Base-by-base conservation (phyloP, 2,329 filamentous ascomycete genomes). In the Sclerotinia borealis region DNA sequence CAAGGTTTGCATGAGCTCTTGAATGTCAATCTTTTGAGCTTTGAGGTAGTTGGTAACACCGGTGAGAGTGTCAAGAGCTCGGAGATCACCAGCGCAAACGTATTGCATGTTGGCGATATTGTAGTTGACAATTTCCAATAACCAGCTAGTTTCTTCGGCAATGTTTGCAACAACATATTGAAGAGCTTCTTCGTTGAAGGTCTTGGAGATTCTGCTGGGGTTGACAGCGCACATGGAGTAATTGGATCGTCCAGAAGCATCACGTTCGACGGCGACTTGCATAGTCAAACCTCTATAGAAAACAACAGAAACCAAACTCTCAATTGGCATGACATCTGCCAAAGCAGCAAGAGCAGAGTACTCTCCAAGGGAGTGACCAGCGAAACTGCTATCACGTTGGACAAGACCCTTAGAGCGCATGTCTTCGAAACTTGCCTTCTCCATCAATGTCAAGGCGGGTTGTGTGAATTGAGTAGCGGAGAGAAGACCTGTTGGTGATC, bases 221-320 rank as follows among this genome's bases (percentile, higher is more conserved):
- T 99, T 99, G 78, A 99, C 93, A 63, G 95, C 95, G 77, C 93
- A 97, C 95, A 99, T 99, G 67, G 91, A 93, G 83, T 99, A 99
- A 83, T 98, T 98, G 71, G 93, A 97, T 63, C 95, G 90, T 43
- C 95, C 95, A 68, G 86, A 82, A 64, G 89, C 93, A 76, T 99
- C 95, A 75, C 95, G 92, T 81, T 98, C 95, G 68, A 99, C 95
- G 29, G 95, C 95, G 54, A 99, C 95, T 79, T 99, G 95, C 95
- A 99, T 99, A 27, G 95, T 99, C 73, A 99, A 81, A 74, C 95
- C 95, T 77, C 95, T 92, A 81, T 99, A 99, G 84, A 99, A 99
- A 62, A 99, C 96, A 52, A 99, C 95, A 0, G 95, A 98, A 2
- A 99, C 95, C 76, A 99, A 83, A 71, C 90, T 95, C 82, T 99